Evolutionary conservation across 1,284 basidiomycete genomes (phyloP), one percentile per base, ranked within the genome.

Genomic region (Mycena citricolor): DNA sequence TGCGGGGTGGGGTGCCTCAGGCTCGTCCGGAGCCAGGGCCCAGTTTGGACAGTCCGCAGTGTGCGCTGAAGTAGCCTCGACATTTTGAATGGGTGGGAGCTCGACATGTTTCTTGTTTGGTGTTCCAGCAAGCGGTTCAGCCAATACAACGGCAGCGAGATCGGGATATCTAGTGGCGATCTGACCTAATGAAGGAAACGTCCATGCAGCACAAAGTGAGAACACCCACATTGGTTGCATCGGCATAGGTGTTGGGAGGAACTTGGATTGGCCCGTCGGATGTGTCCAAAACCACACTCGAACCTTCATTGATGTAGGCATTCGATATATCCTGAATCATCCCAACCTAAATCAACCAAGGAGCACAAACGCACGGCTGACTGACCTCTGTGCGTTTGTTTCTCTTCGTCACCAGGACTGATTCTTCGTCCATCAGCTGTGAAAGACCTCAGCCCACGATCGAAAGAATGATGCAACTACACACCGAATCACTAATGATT

Each of bases 201-300:
- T 40, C 22, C 30, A 26, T 22, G 24, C 7, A 24, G 17, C 14
- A 21, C 17, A 19, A 25, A 39, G 30, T 10, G 21, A n/a, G 10
- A 16, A 43, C 20, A 20, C 50, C 57, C 39, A 68, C 68, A 54
- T 69, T 68, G 22, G 66, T 61, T 31, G 67, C 66, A 52, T 70
- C 67, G 5, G 66, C 68, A 50, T 68, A 69, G 12, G 66, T 69
- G 25, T 54, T 48, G 30, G 53, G 43, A 39, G 61, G 60, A n/a
- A 64, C 51, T 26, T 49, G 32, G 23, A 53, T 41, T 33, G 47
- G 19, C 14, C 43, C 47, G 11, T 43, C 51, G 17, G 38, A n/a
- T n/a, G n/a, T n/a, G n/a, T n/a, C n/a, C n/a, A n/a, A n/a, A n/a
- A n/a, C n/a, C n/a, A n/a, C n/a, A n/a, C n/a, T n/a, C 26, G n/a